Evolutionary conservation across 768 basidiomycete genomes (phyloP).

Genomic region (Leccinum incarnatum): DNA sequence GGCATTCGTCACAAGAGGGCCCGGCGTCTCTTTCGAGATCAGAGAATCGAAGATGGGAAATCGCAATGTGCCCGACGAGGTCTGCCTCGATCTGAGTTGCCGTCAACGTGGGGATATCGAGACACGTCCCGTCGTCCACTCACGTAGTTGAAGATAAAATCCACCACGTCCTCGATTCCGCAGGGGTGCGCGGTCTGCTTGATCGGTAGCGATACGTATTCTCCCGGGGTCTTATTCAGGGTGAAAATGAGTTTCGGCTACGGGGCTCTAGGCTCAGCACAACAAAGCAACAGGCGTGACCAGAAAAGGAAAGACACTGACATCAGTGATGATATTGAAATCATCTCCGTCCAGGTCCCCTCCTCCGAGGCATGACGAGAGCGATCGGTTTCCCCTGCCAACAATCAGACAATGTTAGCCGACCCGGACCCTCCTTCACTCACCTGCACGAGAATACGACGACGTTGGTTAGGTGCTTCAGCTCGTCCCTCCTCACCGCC

Average conservation of each 20-base stretch:
- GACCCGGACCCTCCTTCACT: not conserved
- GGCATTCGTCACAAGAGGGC: conserved; percentile 35
- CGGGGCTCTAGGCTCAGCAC: not conserved
- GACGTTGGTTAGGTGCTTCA: conserved; percentile 42
- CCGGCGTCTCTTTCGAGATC: conserved; percentile 31
- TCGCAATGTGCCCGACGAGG: conserved; percentile 41
- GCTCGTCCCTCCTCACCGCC: conserved; percentile 40
- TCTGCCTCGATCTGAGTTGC: conserved; percentile 35
- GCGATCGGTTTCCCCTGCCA: conserved; percentile 39
- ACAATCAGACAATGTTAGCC: conserved; percentile 5
- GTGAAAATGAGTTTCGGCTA: conserved; percentile 34
- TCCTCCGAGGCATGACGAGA: conserved; percentile 50
- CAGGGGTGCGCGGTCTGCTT: conserved; percentile 33
- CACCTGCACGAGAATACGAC: conserved; percentile 52
- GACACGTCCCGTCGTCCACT: conserved; percentile 10
- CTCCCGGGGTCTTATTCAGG: conserved; percentile 31
- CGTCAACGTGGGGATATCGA: not conserved
- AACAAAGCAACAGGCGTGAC: conserved; percentile 3
- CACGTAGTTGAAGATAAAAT: conserved; percentile 49
- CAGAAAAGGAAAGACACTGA: conserved; percentile 20
- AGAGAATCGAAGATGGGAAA: conserved; percentile 42
- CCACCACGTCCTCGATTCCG: conserved; percentile 41
- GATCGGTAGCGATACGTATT: conserved; percentile 37
- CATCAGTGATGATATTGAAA: conserved; percentile 47
- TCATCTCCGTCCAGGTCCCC: conserved; percentile 55